Conservation (phyloP, 352 stramenopile species). For the Peronospora tabacina region DNA sequence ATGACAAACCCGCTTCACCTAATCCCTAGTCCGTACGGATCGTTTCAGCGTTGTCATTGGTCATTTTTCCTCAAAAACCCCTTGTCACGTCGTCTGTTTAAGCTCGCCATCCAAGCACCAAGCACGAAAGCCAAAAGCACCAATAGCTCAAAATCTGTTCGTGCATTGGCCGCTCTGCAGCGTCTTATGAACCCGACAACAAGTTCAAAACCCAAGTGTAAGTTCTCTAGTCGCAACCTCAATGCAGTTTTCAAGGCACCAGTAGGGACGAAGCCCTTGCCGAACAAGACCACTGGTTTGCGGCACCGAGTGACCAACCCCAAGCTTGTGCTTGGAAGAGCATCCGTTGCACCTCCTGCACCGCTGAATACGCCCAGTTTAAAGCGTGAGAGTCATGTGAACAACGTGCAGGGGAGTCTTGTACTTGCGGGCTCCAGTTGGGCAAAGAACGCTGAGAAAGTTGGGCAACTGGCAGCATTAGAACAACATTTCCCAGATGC, state of each 20-base stretch:
- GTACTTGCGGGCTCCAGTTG: constrained; percentile 36
- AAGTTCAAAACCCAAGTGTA: constrained; percentile 42
- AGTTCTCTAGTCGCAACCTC: constrained; percentile 73
- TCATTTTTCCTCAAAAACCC: no score
- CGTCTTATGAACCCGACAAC: constrained; percentile 34
- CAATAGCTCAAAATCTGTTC: no score
- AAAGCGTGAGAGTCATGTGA: constrained; percentile 45
- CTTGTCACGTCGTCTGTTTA: no score
- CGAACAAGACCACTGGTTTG: constrained; percentile 21
- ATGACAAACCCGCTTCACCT: no score
- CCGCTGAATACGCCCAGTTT: constrained; percentile 76
- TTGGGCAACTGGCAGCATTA: constrained; percentile 4
- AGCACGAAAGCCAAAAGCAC: no score
- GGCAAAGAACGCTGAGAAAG: constrained; percentile 21
- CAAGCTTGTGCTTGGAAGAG: constrained; percentile 48
- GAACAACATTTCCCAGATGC: constrained; percentile 1
- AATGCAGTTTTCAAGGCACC: constrained; percentile 60
- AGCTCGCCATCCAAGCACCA: no score
- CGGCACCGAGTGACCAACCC: constrained; percentile 27
- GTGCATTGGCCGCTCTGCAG: not conserved
- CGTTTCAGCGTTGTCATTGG: no score
- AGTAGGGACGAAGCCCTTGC: constrained; percentile 27
- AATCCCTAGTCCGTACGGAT: no score
- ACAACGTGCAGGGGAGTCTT: constrained; percentile 35
- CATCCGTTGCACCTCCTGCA: constrained; percentile 35